Evolutionary conservation across 768 basidiomycete species (phyloP).

Genomic region (Tylopilus sp.): DNA sequence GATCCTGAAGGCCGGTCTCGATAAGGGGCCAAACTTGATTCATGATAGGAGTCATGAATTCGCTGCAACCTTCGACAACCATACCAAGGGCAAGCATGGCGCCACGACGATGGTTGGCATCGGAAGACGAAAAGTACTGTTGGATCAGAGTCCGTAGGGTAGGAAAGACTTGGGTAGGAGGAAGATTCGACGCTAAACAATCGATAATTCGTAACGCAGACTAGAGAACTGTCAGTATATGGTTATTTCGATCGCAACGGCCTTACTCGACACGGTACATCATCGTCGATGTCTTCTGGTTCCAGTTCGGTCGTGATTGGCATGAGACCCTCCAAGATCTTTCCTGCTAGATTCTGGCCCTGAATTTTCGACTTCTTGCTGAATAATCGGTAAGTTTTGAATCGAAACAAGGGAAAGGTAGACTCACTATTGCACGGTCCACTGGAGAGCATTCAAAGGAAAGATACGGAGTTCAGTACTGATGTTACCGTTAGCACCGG

Average conservation of each 20-base stretch:
- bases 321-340: conserved; percentile 88
- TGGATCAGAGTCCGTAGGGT: conserved; percentile 79
- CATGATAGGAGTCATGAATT: conserved; percentile 95
- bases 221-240: conserved; percentile 35
- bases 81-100: conserved; percentile 96
- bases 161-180: conserved; percentile 95
- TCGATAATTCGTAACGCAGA: conserved; percentile 95
- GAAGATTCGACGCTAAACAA: conserved; percentile 85
- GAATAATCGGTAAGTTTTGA: conserved; percentile 4
- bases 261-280: conserved; percentile 85
- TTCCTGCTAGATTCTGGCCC: conserved; percentile 73
- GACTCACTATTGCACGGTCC: conserved; percentile 93
- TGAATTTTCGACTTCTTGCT: conserved; percentile 98
- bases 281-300: conserved; percentile 90
- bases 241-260: neutral
- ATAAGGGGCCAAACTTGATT: conserved; percentile 90
- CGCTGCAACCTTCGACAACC: conserved; percentile 94
- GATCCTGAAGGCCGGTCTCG: conserved; percentile 81
- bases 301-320: conserved; percentile 93
- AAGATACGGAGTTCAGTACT: conserved; percentile 83
- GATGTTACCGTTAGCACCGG: conserved; percentile 73
- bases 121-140: conserved; percentile 78
- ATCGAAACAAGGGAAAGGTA: neutral
- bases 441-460: conserved; percentile 89
- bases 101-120: conserved; percentile 79